Evolutionary conservation across 2,329 filamentous ascomycete species (phyloP).

Genomic region (Botrytis fabae): DNA sequence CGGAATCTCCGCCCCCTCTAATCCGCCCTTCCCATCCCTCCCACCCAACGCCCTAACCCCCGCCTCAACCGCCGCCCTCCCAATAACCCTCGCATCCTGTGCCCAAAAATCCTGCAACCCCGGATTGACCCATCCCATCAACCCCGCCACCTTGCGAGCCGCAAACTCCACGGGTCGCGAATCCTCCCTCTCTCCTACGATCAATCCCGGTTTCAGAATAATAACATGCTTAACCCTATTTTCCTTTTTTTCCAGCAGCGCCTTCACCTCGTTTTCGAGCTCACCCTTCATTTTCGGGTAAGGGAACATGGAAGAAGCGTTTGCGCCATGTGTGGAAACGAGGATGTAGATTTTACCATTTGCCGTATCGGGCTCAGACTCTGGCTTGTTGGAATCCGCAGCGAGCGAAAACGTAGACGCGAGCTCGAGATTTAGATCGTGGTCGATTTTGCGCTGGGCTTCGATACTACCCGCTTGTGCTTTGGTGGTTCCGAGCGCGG

Average conservation of each 20-base stretch:
- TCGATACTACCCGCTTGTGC: constrained; percentile 72
- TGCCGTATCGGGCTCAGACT: constrained; percentile 32
- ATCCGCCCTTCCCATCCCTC: constrained; percentile 47
- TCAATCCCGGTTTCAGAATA: constrained; percentile 74
- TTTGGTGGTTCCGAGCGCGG: constrained; percentile 77
- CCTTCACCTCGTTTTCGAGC: constrained; percentile 75
- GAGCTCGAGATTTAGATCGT: constrained; percentile 79
- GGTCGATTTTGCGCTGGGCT: constrained; percentile 83
- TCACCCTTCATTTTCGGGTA: constrained; percentile 80
- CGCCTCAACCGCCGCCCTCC: constrained; percentile 52
- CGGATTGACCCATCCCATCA: constrained; percentile 55
- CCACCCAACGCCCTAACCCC: constrained; percentile 49
- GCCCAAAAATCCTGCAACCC: constrained; percentile 63
- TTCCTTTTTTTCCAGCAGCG: constrained; percentile 42
- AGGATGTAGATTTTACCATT: constrained; percentile 57
- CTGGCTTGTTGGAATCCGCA: not conserved
- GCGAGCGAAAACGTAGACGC: constrained; percentile 48
- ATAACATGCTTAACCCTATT: constrained; percentile 73
- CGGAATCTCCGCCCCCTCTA: constrained; percentile 43
- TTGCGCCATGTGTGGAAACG: constrained; percentile 46
- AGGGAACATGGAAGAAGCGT: constrained; percentile 51
- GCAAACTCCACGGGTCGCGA: constrained; percentile 59
- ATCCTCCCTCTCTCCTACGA: constrained; percentile 69
- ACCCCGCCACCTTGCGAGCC: constrained; percentile 55
- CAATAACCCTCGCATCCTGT: constrained; percentile 63